These are phyloP conservation scores for Umbelopsis isabellina DNA, from an alignment of 192 early-diverging fungal genomes.

Conservation along the genomic window DNA sequence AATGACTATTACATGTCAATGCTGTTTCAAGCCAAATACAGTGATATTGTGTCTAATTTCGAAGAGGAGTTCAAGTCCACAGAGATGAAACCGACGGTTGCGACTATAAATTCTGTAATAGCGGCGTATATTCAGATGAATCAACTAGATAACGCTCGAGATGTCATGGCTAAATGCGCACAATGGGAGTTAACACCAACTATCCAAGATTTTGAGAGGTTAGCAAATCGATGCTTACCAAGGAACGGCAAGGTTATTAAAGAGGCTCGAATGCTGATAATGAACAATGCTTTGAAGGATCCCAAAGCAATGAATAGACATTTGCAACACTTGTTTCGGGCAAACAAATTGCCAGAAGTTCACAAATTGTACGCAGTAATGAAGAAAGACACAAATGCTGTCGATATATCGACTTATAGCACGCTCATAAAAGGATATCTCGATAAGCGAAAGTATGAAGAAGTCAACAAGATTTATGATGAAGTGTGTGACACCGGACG, in stretches of 20 bases:
- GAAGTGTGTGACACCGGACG: slow-evolving; percentile 21
- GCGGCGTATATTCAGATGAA: slow-evolving; percentile 31
- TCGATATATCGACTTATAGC: slow-evolving; percentile 29
- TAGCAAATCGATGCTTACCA: slow-evolving; percentile 32
- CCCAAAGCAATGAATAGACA: slow-evolving; percentile 26
- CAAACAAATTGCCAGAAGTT: slow-evolving; percentile 6
- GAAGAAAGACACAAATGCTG: not conserved
- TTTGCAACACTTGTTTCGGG: slow-evolving; percentile 28
- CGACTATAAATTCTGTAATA: slow-evolving; percentile 34
- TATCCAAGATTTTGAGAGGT: slow-evolving; percentile 27
- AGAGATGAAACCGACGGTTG: slow-evolving; percentile 20
- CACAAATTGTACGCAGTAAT: not conserved
- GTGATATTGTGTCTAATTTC: slow-evolving; percentile 29
- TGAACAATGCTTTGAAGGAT: not conserved
- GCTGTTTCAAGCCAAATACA: slow-evolving; percentile 32
- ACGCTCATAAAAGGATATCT: slow-evolving; percentile 25
- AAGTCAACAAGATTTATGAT: slow-evolving; percentile 16
- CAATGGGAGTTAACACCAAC: slow-evolving; percentile 24
- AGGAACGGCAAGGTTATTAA: slow-evolving; percentile 4
- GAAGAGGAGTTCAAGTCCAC: not conserved
- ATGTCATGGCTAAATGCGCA: slow-evolving; percentile 19
- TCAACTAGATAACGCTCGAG: slow-evolving; percentile 22
- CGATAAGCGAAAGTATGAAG: slow-evolving; percentile 9
- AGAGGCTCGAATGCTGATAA: slow-evolving; percentile 16
- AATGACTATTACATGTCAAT: slow-evolving; percentile 38